Evolutionary conservation across 2,329 filamentous ascomycete genomes (phyloP).

Genomic region (Aureobasidium sp.): DNA sequence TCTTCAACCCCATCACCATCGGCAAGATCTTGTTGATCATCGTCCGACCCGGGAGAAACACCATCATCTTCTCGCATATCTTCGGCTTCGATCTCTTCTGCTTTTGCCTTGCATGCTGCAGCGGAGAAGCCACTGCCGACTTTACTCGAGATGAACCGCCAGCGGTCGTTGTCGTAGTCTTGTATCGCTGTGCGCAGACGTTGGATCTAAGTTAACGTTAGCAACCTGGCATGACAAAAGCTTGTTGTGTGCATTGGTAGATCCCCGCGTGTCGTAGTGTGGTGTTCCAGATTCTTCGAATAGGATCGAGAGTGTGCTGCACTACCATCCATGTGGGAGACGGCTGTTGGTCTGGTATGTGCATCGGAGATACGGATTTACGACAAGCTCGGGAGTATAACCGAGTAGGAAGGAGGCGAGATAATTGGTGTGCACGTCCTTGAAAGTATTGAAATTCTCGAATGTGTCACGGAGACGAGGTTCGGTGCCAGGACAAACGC

Average conservation of each 20-base stretch:
- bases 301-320: too few relatives aligned
- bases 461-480: too few relatives aligned
- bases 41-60: not conserved
- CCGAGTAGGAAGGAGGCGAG: too few relatives aligned
- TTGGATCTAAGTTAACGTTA: conserved; percentile 50
- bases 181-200: conserved; percentile 68
- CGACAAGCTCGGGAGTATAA: too few relatives aligned
- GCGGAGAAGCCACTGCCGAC: conserved; percentile 86
- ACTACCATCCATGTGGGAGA: too few relatives aligned
- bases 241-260: not conserved
- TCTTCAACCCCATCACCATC: not conserved
- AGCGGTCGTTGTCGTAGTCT: conserved; percentile 86
- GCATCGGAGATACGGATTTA: too few relatives aligned
- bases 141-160: conserved; percentile 85
- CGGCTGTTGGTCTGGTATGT: too few relatives aligned
- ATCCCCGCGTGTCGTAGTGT: too few relatives aligned
- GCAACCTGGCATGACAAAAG: not conserved
- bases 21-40: not conserved
- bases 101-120: conserved; percentile 75
- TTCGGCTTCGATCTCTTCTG: conserved; percentile 46
- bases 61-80: conserved; percentile 6
- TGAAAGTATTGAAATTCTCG: not conserved
- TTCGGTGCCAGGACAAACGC: too few relatives aligned
- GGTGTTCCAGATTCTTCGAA: too few relatives aligned
- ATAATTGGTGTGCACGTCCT: not conserved